These are phyloP conservation scores for Ganoderma sinense DNA, from an alignment of 1,284 basidiomycete species.

Conservation along the genomic window DNA sequence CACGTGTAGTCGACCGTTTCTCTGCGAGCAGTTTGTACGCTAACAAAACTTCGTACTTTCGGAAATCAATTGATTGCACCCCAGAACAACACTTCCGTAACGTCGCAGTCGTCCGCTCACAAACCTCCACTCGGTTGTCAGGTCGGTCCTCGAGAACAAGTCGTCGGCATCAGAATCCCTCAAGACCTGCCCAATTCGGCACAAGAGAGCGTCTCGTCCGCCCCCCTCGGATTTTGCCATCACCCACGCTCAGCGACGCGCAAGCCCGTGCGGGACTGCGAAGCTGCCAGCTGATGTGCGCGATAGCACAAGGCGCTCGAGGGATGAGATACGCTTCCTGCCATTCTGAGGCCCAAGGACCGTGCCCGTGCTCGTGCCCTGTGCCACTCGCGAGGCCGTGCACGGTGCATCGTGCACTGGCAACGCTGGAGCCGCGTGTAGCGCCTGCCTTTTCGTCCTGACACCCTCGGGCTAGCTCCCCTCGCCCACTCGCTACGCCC, in stretches of 20 bases:
- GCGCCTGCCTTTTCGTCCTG: neutral
- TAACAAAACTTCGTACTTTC: neutral
- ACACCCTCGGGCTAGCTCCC: neutral
- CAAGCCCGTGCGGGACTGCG: slow-evolving; percentile 10
- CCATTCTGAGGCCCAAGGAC: slow-evolving; percentile 4
- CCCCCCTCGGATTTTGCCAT: slow-evolving; percentile 13
- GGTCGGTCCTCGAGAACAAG: slow-evolving; percentile 5
- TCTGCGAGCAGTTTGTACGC: neutral
- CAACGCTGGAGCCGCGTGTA: slow-evolving; percentile 3
- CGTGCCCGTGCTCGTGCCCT: neutral
- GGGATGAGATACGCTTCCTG: slow-evolving; percentile 1
- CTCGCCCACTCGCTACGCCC: neutral
- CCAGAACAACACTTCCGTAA: neutral
- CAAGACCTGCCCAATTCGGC: slow-evolving; percentile 17
- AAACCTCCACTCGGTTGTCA: neutral
- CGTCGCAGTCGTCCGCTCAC: neutral
- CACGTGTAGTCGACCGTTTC: slow-evolving; percentile 19
- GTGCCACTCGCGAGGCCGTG: slow-evolving; percentile 4
- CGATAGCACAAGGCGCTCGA: slow-evolving; percentile 16
- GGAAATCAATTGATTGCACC: neutral
- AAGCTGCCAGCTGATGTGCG: slow-evolving; percentile 21
- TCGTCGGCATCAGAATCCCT: neutral
- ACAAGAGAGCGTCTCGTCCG: slow-evolving; percentile 25
- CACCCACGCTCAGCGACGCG: slow-evolving; percentile 14
- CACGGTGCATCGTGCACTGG: neutral